Percentiles rank a stretch among this genome's conserved stretches.
phyloP scores from a whole-genome alignment of 768 basidiomycete genomes.

The Mycena rebaudengoi region DNA sequence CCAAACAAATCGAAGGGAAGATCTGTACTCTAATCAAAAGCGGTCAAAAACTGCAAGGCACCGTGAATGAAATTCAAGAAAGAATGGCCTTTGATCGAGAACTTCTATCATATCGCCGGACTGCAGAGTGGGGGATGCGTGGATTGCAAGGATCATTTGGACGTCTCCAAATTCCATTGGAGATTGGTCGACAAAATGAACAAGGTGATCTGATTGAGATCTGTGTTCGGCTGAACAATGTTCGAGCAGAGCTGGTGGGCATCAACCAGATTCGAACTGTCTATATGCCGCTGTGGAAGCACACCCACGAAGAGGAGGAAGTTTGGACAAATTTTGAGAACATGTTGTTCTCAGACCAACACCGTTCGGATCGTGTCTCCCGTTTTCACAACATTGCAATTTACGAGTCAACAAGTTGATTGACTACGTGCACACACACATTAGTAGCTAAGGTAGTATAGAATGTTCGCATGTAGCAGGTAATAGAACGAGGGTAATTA shows the following conservation, averaged over 20 bases:
- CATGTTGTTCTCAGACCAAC: constrained; percentile 48
- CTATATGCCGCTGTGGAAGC: constrained; percentile 50
- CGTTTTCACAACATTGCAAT: constrained; percentile 41
- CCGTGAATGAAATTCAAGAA: too few species aligned
- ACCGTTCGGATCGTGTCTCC: constrained; percentile 41
- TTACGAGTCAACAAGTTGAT: constrained; percentile 6
- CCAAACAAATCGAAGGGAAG: too few species aligned
- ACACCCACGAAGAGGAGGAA: constrained; percentile 34
- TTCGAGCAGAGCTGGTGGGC: constrained; percentile 44
- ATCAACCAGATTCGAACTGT: constrained; percentile 51
- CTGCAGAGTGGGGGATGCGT: too few species aligned
- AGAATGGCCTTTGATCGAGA: too few species aligned
- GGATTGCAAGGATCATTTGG: constrained; percentile 61
- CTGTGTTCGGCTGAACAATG: constrained; percentile 44
- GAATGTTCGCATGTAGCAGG: background rate
- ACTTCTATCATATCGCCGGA: too few species aligned
- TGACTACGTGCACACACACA: background rate
- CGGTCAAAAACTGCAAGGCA: too few species aligned
- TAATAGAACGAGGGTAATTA: background rate
- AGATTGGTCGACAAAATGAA: constrained; percentile 35
- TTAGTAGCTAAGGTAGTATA: background rate
- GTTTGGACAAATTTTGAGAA: constrained; percentile 47
- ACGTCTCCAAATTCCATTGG: constrained; percentile 48
- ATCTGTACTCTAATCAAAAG: too few species aligned
- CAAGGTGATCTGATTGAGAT: constrained; percentile 46